Evolutionary conservation across 2,329 filamentous ascomycete species (phyloP).

Genomic region (Pseudogymnoascus sp.): DNA sequence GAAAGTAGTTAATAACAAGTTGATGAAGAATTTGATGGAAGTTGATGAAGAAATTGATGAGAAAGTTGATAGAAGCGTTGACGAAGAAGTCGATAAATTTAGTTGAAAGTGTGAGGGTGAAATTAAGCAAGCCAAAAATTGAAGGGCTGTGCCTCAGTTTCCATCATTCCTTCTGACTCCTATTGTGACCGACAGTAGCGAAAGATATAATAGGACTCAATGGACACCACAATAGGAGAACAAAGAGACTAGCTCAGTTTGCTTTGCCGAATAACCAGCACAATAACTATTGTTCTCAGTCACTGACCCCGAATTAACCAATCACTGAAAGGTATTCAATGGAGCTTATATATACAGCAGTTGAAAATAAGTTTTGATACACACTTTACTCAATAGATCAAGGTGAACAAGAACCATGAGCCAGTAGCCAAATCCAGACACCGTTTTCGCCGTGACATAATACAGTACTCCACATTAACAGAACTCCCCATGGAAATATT

Average conservation of each 20-base stretch:
- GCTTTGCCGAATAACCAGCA: background rate
- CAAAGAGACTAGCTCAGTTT: background rate
- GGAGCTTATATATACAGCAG: background rate
- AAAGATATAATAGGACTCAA: background rate
- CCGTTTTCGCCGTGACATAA: conserved; percentile 1
- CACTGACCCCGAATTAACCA: background rate
- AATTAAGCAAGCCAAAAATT: background rate
- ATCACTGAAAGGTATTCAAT: background rate
- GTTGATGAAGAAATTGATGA: background rate
- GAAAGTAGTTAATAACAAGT: background rate
- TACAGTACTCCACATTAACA: background rate
- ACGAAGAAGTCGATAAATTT: background rate
- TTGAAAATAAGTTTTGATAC: background rate
- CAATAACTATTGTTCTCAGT: background rate
- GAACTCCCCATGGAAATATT: background rate
- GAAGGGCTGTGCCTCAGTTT: background rate
- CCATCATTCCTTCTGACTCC: background rate
- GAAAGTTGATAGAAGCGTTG: background rate
- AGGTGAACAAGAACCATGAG: background rate
- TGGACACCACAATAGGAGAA: background rate
- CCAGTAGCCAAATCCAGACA: background rate
- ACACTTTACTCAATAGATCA: background rate
- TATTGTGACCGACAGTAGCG: background rate
- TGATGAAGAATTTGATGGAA: background rate
- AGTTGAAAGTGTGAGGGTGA: background rate